Evolutionary conservation across 441 rosid species (phyloP).

Genomic region (Croton setiger): DNA sequence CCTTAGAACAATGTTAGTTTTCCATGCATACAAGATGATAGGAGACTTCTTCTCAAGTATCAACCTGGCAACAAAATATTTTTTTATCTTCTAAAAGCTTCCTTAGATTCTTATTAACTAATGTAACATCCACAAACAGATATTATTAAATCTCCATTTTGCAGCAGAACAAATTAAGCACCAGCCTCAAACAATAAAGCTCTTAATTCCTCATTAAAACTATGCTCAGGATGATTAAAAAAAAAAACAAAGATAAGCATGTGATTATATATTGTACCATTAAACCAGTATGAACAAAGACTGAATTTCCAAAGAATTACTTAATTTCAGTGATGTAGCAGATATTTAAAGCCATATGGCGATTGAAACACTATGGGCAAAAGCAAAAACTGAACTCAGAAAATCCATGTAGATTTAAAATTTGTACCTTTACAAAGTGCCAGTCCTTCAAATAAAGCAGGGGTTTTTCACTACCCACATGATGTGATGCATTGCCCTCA

Average conservation of each 20-base stretch:
- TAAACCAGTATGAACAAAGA: background rate
- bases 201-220: background rate
- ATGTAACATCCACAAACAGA: background rate
- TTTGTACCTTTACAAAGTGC: slow-evolving; percentile 83
- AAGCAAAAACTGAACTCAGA: background rate
- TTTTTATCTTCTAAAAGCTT: background rate
- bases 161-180: background rate
- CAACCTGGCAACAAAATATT: background rate
- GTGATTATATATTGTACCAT: background rate
- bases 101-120: background rate
- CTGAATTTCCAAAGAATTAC: background rate
- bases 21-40: background rate
- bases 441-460: slow-evolving; percentile 89
- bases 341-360: background rate
- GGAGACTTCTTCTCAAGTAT: background rate
- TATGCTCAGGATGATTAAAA: background rate
- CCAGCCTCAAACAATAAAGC: background rate
- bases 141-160: background rate
- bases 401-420: background rate
- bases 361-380: background rate
- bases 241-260: background rate
- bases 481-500: slow-evolving; percentile 17
- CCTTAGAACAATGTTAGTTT: background rate
- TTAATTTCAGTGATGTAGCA: background rate
- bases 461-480: slow-evolving; percentile 27